Percentiles rank a stretch among this genome's conserved stretches.
Evolutionary conservation across 345 rosid species (phyloP).

Genomic region (Orychophragmus violaceus): DNA sequence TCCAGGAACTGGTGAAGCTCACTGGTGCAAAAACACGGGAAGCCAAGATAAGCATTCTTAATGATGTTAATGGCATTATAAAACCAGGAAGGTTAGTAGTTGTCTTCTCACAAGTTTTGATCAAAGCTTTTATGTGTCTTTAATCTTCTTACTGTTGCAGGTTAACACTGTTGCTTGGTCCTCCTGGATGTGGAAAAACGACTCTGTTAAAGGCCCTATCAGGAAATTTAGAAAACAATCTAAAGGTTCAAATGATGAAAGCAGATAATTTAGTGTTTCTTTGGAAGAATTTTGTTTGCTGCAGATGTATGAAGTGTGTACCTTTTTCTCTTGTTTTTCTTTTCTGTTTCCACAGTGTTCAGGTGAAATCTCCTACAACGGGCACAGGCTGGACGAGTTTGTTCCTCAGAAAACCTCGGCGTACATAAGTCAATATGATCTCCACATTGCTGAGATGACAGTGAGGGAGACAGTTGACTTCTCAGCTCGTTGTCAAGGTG

Average conservation of each 20-base stretch:
- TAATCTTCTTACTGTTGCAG: conserved; percentile 25
- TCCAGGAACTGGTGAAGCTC: conserved; percentile 45
- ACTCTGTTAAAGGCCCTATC: conserved; percentile 63
- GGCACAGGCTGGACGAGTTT: conserved; percentile 44
- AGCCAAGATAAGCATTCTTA: conserved; percentile 57
- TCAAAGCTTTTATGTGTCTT: not conserved
- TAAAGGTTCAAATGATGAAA: conserved; percentile 40
- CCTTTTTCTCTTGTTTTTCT: too few relatives aligned
- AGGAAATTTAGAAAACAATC: conserved; percentile 50
- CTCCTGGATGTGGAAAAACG: conserved; percentile 85
- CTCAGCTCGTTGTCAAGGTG: conserved; percentile 52
- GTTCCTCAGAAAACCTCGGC: conserved; percentile 55
- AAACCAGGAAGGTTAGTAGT: conserved; percentile 60
- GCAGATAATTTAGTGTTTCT: not conserved
- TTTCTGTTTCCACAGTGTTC: conserved; percentile 33
- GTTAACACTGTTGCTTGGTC: conserved; percentile 78
- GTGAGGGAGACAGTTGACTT: conserved; percentile 60
- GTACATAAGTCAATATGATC: conserved; percentile 49
- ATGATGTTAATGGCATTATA: conserved; percentile 53
- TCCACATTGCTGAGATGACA: conserved; percentile 52
- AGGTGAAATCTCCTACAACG: conserved; percentile 46
- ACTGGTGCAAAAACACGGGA: conserved; percentile 35
- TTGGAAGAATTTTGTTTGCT: not conserved
- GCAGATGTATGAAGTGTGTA: conserved; percentile 16
- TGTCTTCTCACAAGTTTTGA: not conserved